A percentile compares a stretch with the other conserved stretches of the same genome.
Evolutionary conservation across 2,329 filamentous ascomycete species (phyloP).

Genomic region (Akanthomyces muscarius): DNA sequence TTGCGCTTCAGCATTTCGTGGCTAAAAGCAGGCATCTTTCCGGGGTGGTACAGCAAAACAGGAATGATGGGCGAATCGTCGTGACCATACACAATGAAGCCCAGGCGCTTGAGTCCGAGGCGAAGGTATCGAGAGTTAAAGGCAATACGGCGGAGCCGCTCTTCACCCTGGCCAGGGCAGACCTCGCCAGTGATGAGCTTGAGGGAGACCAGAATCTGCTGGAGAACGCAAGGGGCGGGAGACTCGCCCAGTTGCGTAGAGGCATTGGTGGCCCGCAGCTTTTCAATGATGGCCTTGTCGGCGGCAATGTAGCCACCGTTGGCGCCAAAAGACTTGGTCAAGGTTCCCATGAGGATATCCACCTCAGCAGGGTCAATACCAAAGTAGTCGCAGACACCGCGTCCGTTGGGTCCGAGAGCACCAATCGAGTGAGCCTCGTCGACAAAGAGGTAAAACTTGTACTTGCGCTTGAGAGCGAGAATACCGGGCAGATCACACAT

Average conservation of each 20-base stretch:
- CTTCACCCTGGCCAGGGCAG: conserved; percentile 85
- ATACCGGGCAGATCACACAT: conserved; percentile 97
- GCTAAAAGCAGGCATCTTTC: conserved; percentile 96
- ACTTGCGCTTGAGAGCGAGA: conserved; percentile 81
- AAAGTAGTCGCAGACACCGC: conserved; percentile 97
- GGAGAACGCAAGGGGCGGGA: conserved; percentile 79
- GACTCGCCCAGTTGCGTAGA: conserved; percentile 84
- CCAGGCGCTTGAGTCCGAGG: conserved; percentile 91
- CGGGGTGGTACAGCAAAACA: conserved; percentile 92
- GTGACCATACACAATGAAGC: conserved; percentile 94
- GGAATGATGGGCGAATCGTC: conserved; percentile 98
- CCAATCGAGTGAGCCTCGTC: conserved; percentile 97
- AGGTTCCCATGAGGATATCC: conserved; percentile 95
- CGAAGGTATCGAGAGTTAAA: conserved; percentile 99
- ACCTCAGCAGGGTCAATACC: conserved; percentile 81
- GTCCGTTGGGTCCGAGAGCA: conserved; percentile 80
- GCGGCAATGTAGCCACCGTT: conserved; percentile 95
- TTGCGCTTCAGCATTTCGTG: conserved; percentile 98
- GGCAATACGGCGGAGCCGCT: conserved; percentile 89
- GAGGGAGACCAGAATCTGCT: conserved; percentile 84
- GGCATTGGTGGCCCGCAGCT: conserved; percentile 80
- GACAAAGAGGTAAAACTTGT: conserved; percentile 94
- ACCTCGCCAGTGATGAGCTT: conserved; percentile 87
- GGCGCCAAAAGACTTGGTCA: conserved; percentile 97
- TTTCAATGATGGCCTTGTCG: conserved; percentile 87